Evolutionary conservation across 176 grass and related monocot genomes (phyloP), one percentile per base, ranked within the genome.

Genomic region (Phragmites australis): DNA sequence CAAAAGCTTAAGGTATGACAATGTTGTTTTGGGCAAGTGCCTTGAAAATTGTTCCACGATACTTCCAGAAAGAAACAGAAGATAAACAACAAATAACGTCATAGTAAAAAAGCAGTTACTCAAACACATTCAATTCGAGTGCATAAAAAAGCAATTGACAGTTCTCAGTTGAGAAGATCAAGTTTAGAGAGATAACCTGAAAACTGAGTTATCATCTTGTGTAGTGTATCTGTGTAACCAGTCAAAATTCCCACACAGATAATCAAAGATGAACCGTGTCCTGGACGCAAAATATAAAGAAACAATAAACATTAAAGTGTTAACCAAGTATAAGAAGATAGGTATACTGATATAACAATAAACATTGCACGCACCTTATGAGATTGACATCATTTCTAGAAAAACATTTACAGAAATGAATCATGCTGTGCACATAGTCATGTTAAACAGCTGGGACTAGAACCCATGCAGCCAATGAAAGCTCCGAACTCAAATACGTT

Each of bases 241-340:
- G 95, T 94, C 90, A 98, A 93, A 89, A 98, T 98, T 69, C 90
- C 70, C 30, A 91, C 88, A 61, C 95, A 98, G 61, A 98, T 92
- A 85, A 98, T 94, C 82, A 98, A 85, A 70, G 95, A 98, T 76
- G 92, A 93, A n/a, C 95, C 95, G 86, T 98, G 95, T 61, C 95
- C 95, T 98, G 88, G 1, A 84, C 3, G 74, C n/a, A 62, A 83
- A 66, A 78, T 76, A 81, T 66, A 76, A 14, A 71, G 75, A 77
- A 19, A 65, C 32, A 64, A 70, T 71, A 86, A 80, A 85, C 26
- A 89, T 27, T 46, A 47, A 85, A 47, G 17, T 86, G 52, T 7
- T 45, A 80, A 32, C 40, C 21, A 87, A 83, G 51, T 41, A 68
- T 31, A 83, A 54, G 64, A 88, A 69, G 19, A 79, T 66, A 67